Evolutionary conservation across 768 basidiomycete genomes (phyloP).

Genomic region (Dioszegia crocea): DNA sequence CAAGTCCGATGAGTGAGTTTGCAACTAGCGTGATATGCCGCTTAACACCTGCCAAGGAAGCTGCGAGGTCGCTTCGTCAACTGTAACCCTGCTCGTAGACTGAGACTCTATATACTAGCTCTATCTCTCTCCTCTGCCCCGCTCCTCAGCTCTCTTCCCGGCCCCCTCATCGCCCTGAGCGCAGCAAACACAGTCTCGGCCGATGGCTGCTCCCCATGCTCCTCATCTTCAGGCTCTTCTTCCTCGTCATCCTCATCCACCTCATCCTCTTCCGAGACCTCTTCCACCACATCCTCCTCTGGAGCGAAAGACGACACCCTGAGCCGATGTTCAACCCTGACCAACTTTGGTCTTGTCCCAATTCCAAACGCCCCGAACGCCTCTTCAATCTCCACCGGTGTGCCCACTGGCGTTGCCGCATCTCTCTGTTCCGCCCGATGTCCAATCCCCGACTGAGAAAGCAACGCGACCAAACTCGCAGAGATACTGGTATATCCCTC

Average conservation of each 20-base stretch:
- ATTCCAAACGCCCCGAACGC: not conserved
- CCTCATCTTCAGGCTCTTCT: not conserved
- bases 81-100: no score
- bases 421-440: not conserved
- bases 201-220: not conserved
- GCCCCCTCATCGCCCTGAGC: slow-evolving; percentile 6
- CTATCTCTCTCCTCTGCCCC: slow-evolving; percentile 12
- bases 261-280: not conserved
- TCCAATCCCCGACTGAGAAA: slow-evolving; percentile 3
- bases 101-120: not conserved
- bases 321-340: slow-evolving; percentile 8
- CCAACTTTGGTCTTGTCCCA: slow-evolving; percentile 1
- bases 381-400: slow-evolving; percentile 6
- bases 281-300: not conserved
- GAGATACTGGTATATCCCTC: slow-evolving; percentile 41
- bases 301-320: not conserved
- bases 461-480: slow-evolving; percentile 26
- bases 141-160: slow-evolving; percentile 3
- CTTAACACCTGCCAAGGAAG: no score
- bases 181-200: slow-evolving; percentile 1
- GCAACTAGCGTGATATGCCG: no score
- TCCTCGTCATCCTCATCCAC: not conserved
- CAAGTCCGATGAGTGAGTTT: no score
- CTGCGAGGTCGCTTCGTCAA: no score
- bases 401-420: slow-evolving; percentile 1